Evolutionary conservation across 441 rosid species (phyloP), one percentile per base, ranked within the genome.

Genomic region (Flueggea neowawraea): DNA sequence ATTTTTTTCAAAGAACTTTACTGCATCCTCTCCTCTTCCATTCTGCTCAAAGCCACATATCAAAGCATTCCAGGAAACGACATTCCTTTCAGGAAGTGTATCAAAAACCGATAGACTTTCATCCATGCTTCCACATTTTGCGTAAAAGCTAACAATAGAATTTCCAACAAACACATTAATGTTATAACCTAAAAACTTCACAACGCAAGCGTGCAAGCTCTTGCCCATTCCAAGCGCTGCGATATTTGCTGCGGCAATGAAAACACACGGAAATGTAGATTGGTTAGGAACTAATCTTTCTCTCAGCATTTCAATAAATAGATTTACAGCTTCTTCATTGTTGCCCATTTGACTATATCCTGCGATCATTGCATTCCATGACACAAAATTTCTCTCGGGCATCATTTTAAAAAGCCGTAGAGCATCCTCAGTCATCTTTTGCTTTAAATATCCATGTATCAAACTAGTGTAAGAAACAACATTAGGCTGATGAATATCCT

Each of bases 21-120:
- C 59, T 12, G 95, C 93, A 69, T 89, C 90, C 66, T 76, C 70
- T 71, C 88, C 96, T 78, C 68, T 78, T 52, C 96, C 93, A 52
- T 85, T 87, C 55, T 89, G 93, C 4, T 90, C 96, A 65, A 79
- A 85, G 10, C 96, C 93, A 71, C 89, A 91, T 52, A 87, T 79
- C 64, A 87, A 71, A 57, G 95, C 90, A 69, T 89, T 91, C 86
- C 85, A 89, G 10, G 95, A 84, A 57, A 89, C 86, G 36, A 69
- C 49, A 47, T 75, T 82, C 14, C 77, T 74, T 54, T 73, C 80
- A 3, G 15, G 45, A 44, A 80, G 82, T 73, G 66, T 69, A 49
- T 69, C 15, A 36, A 91, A 91, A 65, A 85, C 82, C 60, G 69
- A 49, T 12, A 81, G 78, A 75, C 91, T 66, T 44, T 87, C 89